Conservation (phyloP, 129 eudicot species). For the Cynara cardunculus region DNA sequence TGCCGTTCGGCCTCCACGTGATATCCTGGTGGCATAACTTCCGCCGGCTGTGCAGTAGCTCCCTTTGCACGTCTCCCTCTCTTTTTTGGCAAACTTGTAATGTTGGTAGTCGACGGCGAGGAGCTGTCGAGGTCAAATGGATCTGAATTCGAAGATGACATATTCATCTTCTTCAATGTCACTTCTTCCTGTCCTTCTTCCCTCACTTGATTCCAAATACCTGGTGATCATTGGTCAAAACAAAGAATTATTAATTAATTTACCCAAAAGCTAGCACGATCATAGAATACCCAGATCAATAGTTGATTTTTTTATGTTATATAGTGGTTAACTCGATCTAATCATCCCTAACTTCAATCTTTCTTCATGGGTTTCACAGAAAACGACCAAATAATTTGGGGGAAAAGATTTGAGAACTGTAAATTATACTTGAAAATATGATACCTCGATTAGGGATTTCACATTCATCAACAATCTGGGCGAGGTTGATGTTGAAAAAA, state of each 20-base stretch:
- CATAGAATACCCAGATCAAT: no score
- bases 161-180: slow-evolving; percentile 13
- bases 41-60: neutral
- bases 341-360: neutral
- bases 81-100: slow-evolving; percentile 12
- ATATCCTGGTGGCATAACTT: slow-evolving; percentile 10
- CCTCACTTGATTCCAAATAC: slow-evolving; percentile 13
- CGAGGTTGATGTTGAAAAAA: neutral
- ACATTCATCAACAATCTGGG: slow-evolving; percentile 5
- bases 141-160: slow-evolving; percentile 29
- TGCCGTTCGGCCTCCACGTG: slow-evolving; percentile 58
- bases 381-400: neutral
- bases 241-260: neutral
- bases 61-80: slow-evolving; percentile 34
- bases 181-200: slow-evolving; percentile 28
- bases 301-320: no score
- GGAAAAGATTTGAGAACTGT: neutral
- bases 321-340: neutral
- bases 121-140: slow-evolving; percentile 27
- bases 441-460: slow-evolving; percentile 25
- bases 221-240: no score
- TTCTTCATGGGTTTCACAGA: neutral
- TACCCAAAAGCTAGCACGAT: no score
- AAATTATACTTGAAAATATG: neutral
- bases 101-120: neutral